Conservation (phyloP, 129 eudicot genomes). For the Helichrysum umbraculigerum region DNA sequence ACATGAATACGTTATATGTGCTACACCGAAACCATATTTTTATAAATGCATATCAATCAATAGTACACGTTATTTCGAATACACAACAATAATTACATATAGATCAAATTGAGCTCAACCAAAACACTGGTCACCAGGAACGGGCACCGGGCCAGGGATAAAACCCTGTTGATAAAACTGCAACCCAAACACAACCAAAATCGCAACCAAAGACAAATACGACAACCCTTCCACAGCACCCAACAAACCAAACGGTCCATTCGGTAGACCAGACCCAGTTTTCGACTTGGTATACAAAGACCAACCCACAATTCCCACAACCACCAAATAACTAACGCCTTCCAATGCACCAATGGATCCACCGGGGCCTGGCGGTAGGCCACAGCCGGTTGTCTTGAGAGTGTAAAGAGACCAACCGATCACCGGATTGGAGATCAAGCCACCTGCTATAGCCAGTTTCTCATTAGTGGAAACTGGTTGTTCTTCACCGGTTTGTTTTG, state of each 20-base stretch:
- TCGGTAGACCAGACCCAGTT: constrained; percentile 94
- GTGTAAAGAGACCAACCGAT: constrained; percentile 97
- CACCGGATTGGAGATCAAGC: constrained; percentile 64
- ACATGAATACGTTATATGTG: background rate
- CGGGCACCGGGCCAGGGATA: constrained; percentile 89
- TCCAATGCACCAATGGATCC: constrained; percentile 92
- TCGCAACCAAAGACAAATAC: constrained; percentile 74
- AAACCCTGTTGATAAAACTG: constrained; percentile 73
- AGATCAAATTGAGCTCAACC: constrained; percentile 38
- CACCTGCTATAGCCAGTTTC: constrained; percentile 60
- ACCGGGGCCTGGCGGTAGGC: constrained; percentile 94
- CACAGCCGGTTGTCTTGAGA: constrained; percentile 94
- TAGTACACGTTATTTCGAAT: no score
- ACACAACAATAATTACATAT: no score
- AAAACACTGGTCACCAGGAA: constrained; percentile 86
- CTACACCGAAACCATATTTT: background rate
- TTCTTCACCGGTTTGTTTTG: constrained; percentile 42
- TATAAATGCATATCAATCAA: background rate
- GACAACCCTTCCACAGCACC: constrained; percentile 98
- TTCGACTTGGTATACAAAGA: constrained; percentile 84
- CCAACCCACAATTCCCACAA: constrained; percentile 87
- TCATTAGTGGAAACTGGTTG: constrained; percentile 21
- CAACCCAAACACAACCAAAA: constrained; percentile 80
- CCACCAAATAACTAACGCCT: constrained; percentile 83
- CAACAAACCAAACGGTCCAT: constrained; percentile 89